Evolutionary conservation across 2,329 filamentous ascomycete genomes (phyloP), one percentile per base, ranked within the genome.

Genomic region (Samsoniella hepiali): DNA sequence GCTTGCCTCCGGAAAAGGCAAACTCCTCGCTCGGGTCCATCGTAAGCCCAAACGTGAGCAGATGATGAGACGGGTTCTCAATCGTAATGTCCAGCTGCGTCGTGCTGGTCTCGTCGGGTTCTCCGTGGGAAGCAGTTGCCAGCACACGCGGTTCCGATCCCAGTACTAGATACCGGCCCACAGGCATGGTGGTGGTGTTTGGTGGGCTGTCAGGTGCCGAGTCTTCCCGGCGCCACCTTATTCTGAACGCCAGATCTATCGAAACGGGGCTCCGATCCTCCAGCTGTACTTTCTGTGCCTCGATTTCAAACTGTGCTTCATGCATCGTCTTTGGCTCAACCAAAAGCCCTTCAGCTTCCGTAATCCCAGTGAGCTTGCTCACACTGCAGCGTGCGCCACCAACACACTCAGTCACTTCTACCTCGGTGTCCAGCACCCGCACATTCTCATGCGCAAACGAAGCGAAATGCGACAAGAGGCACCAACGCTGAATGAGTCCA

Each of bases 11-110:
- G 8, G 91, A 93, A 75, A 99, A 98, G 0, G 93, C 94, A 76
- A 98, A 98, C 60, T 92, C 86, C 67, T 96, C 92, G 72, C 87
- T 94, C 3, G 93, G 90, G 69, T 99, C 94, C 93, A 99, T 96
- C 32, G 83, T 87, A 56, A 98, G 76, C 36, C 91, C 93, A 76
- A 99, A 99, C 0, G 93, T 97, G 57, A 99, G 84, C 76, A 97
- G 96, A 74, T 99, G 95, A 73, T 88, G 90, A 0, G 94, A 97
- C 0, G 93, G 91, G 73, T 99, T 99, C 77, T 99, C 95, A 63
- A 99, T 87, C 3, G 87, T 91, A 72, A 86, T 73, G 49, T 82
- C 77, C 15, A 87, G 73, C 63, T 79, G 76, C 51, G 84, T 67
- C 9, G 84, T 70, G 11, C 70, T 63, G 60, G 74, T 64, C 32